Base-by-base conservation (phyloP, 108 stramenopile genomes). In the Parietichytrium sp. region DNA sequence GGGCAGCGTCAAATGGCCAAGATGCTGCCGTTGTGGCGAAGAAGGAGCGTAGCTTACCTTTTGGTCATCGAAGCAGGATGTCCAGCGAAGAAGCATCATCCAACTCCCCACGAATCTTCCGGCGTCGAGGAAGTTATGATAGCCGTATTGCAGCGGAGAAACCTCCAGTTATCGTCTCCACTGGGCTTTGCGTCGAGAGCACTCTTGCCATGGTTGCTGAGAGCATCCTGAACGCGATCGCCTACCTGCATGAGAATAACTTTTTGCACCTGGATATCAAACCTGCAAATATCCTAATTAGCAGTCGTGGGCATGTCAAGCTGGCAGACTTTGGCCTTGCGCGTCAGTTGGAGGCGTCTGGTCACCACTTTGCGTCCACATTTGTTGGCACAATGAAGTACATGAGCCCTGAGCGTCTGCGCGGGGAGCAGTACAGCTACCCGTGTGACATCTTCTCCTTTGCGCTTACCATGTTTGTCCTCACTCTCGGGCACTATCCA, bases 221-320 rank as follows among this genome's bases (percentile, higher is more conserved):
- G 12, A 54, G 84, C 25, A 81, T 61, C 3, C 47, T 92, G 20
- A 50, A 36, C 52, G 91, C 89, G 16, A 45, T 92, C 26, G 29
- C 27, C 38, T 87, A 55, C 54, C 51, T 92, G 42, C 91, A 92
- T 83, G 45, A 47, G 16, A 23, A 49, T 13, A 50, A 52, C 12
- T 86, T 88, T 16, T 54, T 92, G 4, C 91, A 92, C 77, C 86
- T 90, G 20, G 91, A 92, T 83, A 80, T 92, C 45, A 92, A 92
- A 79, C 91, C 91, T 16, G 88, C 81, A 15, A 92, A 92, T 80
- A 53, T 86, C 23, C 51, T 88, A 1, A 36, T 83, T 10, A 36
- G 31, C 29, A 51, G 38, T 31, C 29, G 50, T 4, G 87, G 86
- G 7, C 52, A 31, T 4, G 83, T 89, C 20, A 83, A 83, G 48